Percentiles rank a stretch among this genome's conserved stretches.
phyloP scores from a whole-genome alignment of 139 green algal genomes.

The Deuterostichococcus epilithicus region DNA sequence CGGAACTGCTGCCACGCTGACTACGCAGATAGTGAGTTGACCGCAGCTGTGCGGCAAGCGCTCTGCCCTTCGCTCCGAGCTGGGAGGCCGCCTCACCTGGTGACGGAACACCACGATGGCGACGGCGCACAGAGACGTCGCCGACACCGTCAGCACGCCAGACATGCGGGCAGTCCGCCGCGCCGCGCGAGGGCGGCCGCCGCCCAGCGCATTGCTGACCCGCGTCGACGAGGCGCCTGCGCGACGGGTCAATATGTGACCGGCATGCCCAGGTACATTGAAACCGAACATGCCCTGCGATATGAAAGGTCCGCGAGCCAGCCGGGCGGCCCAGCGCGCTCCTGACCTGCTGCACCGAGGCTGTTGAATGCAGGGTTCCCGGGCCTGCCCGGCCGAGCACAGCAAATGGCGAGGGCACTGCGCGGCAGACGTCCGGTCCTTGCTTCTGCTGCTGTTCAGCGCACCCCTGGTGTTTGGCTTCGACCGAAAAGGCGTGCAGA shows the following conservation, averaged over 20 bases:
- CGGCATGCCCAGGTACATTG: too few species aligned
- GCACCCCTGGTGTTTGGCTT: too few species aligned
- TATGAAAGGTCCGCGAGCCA: background rate
- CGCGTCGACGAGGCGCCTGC: constrained; percentile 51
- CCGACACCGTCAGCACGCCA: background rate
- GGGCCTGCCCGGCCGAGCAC: background rate
- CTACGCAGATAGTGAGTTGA: too few species aligned
- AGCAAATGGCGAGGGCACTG: background rate
- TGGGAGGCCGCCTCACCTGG: too few species aligned
- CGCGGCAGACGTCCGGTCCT: background rate
- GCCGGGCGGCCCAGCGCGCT: background rate
- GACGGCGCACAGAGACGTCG: background rate
- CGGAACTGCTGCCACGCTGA: too few species aligned
- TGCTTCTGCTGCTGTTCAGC: too few species aligned
- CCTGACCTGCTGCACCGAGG: background rate
- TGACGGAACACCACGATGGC: background rate
- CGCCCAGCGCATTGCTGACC: constrained; percentile 63
- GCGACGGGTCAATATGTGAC: too few species aligned
- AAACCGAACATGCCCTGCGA: too few species aligned
- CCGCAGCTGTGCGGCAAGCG: too few species aligned
- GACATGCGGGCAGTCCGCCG: constrained; percentile 45
- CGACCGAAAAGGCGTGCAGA: background rate
- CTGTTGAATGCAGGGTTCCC: background rate
- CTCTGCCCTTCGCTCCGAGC: too few species aligned
- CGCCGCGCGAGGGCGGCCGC: constrained; percentile 38